Base-by-base conservation (phyloP, 1,139 yeast species). In the Dujonia santamariae region DNA sequence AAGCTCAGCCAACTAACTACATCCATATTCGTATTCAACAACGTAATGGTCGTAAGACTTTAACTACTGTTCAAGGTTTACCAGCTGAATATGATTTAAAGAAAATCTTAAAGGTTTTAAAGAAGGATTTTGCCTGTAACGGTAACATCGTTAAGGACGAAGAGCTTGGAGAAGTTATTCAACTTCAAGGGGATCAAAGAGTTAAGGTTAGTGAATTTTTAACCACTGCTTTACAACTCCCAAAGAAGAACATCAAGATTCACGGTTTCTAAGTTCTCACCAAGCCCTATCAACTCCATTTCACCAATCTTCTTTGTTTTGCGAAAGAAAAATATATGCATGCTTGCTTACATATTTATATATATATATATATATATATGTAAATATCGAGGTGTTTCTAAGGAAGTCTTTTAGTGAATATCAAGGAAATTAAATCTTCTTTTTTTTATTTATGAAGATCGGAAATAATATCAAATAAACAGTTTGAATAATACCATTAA, bases 21-120 rank as follows among this genome's bases (percentile, higher is more conserved):
- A 86, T 92, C 64, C 98, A 90, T 69, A 88, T 92, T 63, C 95
- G 98, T 78, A 90, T 94, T 63, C 98, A 92, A 72, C 98, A 92
- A 74, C 94, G 98, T 78, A 92, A 92, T 75, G 98, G 98, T 64
- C 90, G 98, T 73, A 92, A 92, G 72, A 92, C 98, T 48, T 80
- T 92, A 64, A 92, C 98, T 49, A 92, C 98, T 28, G 97, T 92
- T 43, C 97, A 92, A 72, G 98, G 98, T 58, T 78, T 92, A 42
- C 97, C 98, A 48, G 79, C 70, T 49, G 97, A 92, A 64, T 92
- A 87, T 68, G 98, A 92, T 63, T 74, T 85, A 63, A 92, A 92
- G 73, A 86, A 92, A 59, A 88, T 92, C 56, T 75, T 92, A 56
- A 87, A 87, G 66, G 96, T 87, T 42, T 75, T 92, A 60, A 92